These are phyloP conservation scores for Backusella circina DNA, from an alignment of 192 early-diverging fungal species.

Conservation along the genomic window DNA sequence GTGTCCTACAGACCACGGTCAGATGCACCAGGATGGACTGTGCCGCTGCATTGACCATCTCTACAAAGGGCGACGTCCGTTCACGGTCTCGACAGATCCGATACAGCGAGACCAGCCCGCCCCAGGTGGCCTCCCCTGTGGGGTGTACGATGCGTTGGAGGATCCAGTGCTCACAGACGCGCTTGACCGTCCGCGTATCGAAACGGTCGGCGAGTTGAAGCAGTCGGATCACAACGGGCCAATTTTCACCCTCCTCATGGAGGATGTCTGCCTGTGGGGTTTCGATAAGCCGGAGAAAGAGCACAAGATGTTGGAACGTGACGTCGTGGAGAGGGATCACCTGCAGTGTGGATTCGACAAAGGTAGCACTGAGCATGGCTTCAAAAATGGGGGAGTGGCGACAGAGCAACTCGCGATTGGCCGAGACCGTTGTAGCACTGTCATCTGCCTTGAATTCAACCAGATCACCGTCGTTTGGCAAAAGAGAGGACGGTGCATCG, in stretches of 20 bases:
- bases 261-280: too few relatives aligned
- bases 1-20: not conserved
- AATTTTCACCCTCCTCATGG: too few relatives aligned
- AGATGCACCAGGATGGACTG: not conserved
- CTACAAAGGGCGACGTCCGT: not conserved
- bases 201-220: slow-evolving; percentile 2
- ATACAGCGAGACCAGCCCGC: not conserved
- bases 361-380: not conserved
- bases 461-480: not conserved
- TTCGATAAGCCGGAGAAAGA: not conserved
- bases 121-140: not conserved
- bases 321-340: slow-evolving; percentile 8
- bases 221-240: not conserved
- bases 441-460: slow-evolving; percentile 4
- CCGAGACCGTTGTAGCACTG: not conserved
- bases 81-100: not conserved
- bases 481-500: too few relatives aligned
- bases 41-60: not conserved
- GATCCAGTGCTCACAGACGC: slow-evolving; percentile 7
- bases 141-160: not conserved
- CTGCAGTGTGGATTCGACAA: not conserved
- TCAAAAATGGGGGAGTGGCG: not conserved
- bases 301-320: not conserved
- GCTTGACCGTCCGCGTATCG: not conserved
- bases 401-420: not conserved